These are phyloP conservation scores for Phytophthora nicotianae DNA, from an alignment of 352 stramenopile genomes.

Conservation along the genomic window DNA sequence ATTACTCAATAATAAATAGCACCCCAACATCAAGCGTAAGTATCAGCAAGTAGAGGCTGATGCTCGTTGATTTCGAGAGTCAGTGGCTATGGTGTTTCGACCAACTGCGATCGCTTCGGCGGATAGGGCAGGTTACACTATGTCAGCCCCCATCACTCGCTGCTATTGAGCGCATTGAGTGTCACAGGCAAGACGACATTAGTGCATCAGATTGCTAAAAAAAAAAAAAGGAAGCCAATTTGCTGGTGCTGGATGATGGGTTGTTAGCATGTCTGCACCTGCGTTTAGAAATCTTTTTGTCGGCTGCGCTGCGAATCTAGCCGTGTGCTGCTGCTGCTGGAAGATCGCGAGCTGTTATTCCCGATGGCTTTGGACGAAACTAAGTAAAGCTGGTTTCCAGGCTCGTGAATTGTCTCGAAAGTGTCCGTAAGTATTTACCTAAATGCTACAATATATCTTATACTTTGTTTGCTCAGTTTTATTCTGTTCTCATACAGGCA, in stretches of 20 bases:
- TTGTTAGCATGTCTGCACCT: conserved; percentile 64
- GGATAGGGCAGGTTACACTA: conserved; percentile 1
- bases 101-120: background rate
- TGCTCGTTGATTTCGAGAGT: conserved; percentile 40
- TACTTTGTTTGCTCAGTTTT: background rate
- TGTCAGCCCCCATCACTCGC: conserved; percentile 38
- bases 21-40: background rate
- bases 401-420: conserved; percentile 61
- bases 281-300: conserved; percentile 68
- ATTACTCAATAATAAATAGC: no score
- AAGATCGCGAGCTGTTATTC: conserved; percentile 82
- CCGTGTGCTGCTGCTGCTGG: conserved; percentile 72
- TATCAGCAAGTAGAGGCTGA: conserved; percentile 49
- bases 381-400: conserved; percentile 75
- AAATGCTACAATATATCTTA: background rate
- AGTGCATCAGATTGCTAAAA: conserved; percentile 52
- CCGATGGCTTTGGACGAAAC: conserved; percentile 64
- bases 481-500: conserved; percentile 26
- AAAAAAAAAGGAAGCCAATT: conserved; percentile 54
- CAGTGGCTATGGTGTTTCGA: conserved; percentile 18
- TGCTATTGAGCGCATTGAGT: conserved; percentile 69
- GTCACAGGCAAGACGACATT: conserved; percentile 81
- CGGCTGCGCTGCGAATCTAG: conserved; percentile 70
- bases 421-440: conserved; percentile 49
- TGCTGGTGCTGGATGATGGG: conserved; percentile 69